A percentile compares a stretch with the other conserved stretches of the same genome.
Evolutionary conservation across 495 filamentous ascomycete genomes (phyloP).

Genomic region (Daldinia caldariorum): DNA sequence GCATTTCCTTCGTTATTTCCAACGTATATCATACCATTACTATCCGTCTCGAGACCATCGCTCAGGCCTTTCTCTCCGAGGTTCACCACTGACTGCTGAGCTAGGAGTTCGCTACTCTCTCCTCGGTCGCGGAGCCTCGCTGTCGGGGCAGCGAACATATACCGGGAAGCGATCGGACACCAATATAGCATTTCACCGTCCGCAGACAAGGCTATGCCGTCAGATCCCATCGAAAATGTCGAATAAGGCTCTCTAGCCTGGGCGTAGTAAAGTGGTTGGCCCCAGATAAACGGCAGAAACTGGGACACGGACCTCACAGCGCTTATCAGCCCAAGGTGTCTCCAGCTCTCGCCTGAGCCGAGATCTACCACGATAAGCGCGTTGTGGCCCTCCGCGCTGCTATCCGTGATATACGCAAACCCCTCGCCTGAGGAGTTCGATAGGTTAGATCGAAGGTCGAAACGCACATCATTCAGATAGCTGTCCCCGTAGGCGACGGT

Average conservation of each 20-base stretch:
- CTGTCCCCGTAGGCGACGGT: conserved; percentile 53
- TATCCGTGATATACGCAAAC: conserved; percentile 61
- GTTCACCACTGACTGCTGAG: conserved; percentile 45
- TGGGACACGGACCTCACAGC: conserved; percentile 50
- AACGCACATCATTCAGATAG: conserved; percentile 60
- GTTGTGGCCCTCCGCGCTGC: conserved; percentile 53
- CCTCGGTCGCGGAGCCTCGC: conserved; percentile 43
- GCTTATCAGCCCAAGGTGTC: conserved; percentile 52
- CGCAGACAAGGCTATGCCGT: conserved; percentile 53
- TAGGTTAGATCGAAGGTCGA: conserved; percentile 51
- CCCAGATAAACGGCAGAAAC: conserved; percentile 57
- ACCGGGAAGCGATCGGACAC: conserved; percentile 48
- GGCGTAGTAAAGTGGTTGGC: conserved; percentile 48
- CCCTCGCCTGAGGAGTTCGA: conserved; percentile 47
- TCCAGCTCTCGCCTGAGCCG: conserved; percentile 56
- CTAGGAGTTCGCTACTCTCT: conserved; percentile 42
- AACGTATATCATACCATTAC: conserved; percentile 48
- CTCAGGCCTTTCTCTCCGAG: conserved; percentile 50
- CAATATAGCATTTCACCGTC: conserved; percentile 53
- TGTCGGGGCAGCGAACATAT: conserved; percentile 51
- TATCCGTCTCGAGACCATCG: conserved; percentile 53
- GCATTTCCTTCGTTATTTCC: conserved; percentile 51
- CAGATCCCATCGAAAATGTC: conserved; percentile 48
- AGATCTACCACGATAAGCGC: conserved; percentile 58
- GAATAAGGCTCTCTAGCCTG: conserved; percentile 35